These are phyloP conservation scores for Trifolium pratense DNA, from an alignment of 306 rosid species.

Conservation along the genomic window DNA sequence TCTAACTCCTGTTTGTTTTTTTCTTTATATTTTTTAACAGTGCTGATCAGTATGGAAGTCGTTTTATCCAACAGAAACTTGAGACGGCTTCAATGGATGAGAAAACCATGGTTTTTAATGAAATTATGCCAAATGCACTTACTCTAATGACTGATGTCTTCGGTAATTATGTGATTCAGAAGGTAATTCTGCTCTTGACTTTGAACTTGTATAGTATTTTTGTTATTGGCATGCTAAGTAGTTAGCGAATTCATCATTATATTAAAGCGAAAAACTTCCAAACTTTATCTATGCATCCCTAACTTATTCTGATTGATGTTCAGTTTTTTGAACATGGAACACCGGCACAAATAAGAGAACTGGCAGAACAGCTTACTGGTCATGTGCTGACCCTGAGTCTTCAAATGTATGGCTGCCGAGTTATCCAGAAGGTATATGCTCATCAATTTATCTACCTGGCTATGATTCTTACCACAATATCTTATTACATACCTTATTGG, in stretches of 20 bases:
- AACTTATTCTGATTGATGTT: slow-evolving; percentile 46
- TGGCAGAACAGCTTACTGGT: slow-evolving; percentile 84
- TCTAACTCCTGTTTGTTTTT: slow-evolving; percentile 20
- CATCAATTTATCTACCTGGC: slow-evolving; percentile 24
- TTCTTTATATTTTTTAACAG: slow-evolving; percentile 48
- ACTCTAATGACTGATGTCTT: slow-evolving; percentile 94
- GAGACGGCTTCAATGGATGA: slow-evolving; percentile 87
- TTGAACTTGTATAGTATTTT: slow-evolving; percentile 1
- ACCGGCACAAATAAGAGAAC: slow-evolving; percentile 75
- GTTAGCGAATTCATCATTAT: slow-evolving; percentile 6
- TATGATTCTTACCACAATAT: slow-evolving; percentile 17
- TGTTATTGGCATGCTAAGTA: slow-evolving; percentile 21
- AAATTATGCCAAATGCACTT: slow-evolving; percentile 93
- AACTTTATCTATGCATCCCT: slow-evolving; percentile 12
- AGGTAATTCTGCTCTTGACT: slow-evolving; percentile 55
- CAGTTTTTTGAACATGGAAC: slow-evolving; percentile 98
- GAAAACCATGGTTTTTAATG: slow-evolving; percentile 89
- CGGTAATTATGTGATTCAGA: slow-evolving; percentile 95
- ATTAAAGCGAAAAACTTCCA: not conserved
- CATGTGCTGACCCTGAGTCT: slow-evolving; percentile 91
- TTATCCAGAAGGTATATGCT: slow-evolving; percentile 88
- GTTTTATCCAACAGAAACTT: slow-evolving; percentile 95
- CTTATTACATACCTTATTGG: not conserved
- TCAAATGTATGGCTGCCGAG: slow-evolving; percentile 99
- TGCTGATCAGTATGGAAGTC: slow-evolving; percentile 94